A percentile compares a stretch with the other conserved stretches of the same genome.
Conservation (phyloP, 495 filamentous ascomycete genomes). For the Penicillium canescens region DNA sequence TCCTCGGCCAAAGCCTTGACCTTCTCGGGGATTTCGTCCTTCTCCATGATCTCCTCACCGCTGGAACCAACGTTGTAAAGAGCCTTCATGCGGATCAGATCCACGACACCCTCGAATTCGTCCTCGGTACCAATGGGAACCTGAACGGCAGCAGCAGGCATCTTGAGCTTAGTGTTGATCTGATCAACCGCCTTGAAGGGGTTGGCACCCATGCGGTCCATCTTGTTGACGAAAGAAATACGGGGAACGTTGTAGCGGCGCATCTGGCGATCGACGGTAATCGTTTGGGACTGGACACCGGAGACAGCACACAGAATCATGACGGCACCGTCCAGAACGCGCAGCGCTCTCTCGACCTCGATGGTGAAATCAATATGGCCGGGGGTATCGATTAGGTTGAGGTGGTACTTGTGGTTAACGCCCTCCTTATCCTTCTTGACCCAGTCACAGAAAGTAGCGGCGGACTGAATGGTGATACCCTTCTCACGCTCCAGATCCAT, state of each 20-base stretch:
- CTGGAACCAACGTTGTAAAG: slow-evolving; percentile 85
- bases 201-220: slow-evolving; percentile 99
- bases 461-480: slow-evolving; percentile 98
- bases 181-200: slow-evolving; percentile 97
- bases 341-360: slow-evolving; percentile 93
- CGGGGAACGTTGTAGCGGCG: slow-evolving; percentile 94
- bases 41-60: slow-evolving; percentile 70
- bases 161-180: slow-evolving; percentile 92
- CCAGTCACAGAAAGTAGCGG: slow-evolving; percentile 98
- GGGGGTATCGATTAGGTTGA: slow-evolving; percentile 98
- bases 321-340: slow-evolving; percentile 95
- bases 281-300: slow-evolving; percentile 96
- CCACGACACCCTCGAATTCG: slow-evolving; percentile 90
- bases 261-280: slow-evolving; percentile 99
- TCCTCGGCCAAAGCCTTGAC: slow-evolving; percentile 73
- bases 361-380: slow-evolving; percentile 99
- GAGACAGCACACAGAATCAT: slow-evolving; percentile 99
- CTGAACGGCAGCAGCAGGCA: slow-evolving; percentile 91
- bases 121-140: slow-evolving; percentile 94
- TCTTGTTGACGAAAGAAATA: slow-evolving; percentile 98
- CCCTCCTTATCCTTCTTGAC: slow-evolving; percentile 72
- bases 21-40: slow-evolving; percentile 77
- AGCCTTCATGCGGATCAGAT: slow-evolving; percentile 88
- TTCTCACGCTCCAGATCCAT: slow-evolving; percentile 99
- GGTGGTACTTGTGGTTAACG: slow-evolving; percentile 86